These are phyloP conservation scores for Cercospora janseana DNA, from an alignment of 2,329 filamentous ascomycete species.

Conservation along the genomic window DNA sequence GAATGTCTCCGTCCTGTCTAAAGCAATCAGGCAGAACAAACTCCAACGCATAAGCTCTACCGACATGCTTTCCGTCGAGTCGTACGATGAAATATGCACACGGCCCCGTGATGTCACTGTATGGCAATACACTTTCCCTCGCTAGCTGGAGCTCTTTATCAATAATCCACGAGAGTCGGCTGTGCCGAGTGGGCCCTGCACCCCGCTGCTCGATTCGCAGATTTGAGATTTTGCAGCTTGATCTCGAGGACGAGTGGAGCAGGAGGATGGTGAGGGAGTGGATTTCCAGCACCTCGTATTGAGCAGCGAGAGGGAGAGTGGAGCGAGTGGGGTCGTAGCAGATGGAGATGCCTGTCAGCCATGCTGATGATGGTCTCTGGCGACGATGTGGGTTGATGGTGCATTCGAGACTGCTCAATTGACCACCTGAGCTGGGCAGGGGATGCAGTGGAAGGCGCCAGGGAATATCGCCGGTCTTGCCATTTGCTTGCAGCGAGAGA, in stretches of 20 bases:
- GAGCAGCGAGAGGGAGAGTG: neutral
- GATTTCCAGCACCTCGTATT: neutral
- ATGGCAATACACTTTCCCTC: neutral
- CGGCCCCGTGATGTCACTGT: conserved; percentile 3
- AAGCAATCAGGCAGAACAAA: neutral
- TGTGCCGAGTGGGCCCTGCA: neutral
- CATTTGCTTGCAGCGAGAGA: neutral
- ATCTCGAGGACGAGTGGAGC: neutral
- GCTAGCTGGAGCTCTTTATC: neutral
- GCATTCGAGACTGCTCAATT: neutral
- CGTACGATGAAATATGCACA: neutral
- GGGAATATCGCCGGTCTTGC: neutral
- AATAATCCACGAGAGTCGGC: neutral
- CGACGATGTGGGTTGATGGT: neutral
- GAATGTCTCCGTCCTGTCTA: neutral
- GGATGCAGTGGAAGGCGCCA: neutral
- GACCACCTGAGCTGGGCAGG: neutral
- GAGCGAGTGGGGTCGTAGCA: neutral
- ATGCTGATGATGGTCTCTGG: neutral
- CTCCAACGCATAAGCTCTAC: conserved; percentile 9
- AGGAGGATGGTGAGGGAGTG: neutral
- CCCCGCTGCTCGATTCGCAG: neutral
- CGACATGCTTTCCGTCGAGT: neutral
- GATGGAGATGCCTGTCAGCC: neutral
- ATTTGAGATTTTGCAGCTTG: neutral